Percentiles rank a stretch among this genome's conserved stretches.
These are phyloP conservation scores for Vicia sativa DNA, from an alignment of 306 rosid genomes.

Conservation along the genomic window DNA sequence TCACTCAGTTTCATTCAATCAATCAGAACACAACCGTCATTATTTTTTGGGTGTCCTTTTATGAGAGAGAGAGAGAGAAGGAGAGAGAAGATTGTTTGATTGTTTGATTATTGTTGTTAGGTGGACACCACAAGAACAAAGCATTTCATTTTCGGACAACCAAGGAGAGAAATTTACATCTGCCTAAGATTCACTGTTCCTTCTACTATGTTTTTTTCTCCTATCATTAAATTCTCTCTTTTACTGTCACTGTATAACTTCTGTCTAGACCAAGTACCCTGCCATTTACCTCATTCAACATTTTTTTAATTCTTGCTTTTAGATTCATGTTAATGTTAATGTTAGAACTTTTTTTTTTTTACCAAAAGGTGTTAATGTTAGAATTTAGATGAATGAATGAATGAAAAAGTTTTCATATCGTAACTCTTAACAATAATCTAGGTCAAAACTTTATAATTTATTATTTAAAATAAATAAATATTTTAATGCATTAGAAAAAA, in stretches of 20 bases:
- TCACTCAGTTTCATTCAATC: slow-evolving; percentile 53
- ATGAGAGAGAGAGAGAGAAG: slow-evolving; percentile 44
- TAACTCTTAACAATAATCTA: no score
- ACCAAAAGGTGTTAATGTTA: no score
- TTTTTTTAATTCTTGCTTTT: neutral
- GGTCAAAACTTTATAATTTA: no score
- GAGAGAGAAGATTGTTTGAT: no score
- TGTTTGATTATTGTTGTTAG: no score
- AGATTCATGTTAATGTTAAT: no score
- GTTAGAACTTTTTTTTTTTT: no score
- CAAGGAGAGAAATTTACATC: slow-evolving; percentile 23
- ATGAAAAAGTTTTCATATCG: no score
- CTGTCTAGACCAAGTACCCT: neutral
- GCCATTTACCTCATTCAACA: neutral
- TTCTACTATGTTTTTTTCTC: slow-evolving; percentile 1
- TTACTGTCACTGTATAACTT: neutral
- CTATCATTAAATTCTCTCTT: neutral
- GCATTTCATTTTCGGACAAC: slow-evolving; percentile 44
- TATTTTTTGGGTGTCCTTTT: slow-evolving; percentile 65
- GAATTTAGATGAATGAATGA: no score
- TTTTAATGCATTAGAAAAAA: no score
- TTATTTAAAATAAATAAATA: no score
- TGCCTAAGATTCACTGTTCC: slow-evolving; percentile 19
- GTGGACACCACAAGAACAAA: slow-evolving; percentile 19
- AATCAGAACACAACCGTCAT: slow-evolving; percentile 83